Base-by-base conservation (phyloP, 306 rosid species). In the Inga oerstediana region DNA sequence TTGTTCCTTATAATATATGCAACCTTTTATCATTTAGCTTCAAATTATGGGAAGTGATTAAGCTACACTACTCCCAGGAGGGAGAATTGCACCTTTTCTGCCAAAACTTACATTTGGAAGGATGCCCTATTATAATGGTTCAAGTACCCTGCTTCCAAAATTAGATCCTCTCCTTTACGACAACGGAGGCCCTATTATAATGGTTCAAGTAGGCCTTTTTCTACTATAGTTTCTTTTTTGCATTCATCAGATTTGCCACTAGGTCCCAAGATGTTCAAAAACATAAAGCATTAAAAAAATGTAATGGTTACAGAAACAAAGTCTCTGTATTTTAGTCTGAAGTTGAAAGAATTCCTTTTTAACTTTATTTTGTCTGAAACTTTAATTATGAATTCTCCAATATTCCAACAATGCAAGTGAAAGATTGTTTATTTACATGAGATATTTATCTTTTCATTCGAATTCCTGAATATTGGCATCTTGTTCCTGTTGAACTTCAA, bases 151-250 rank as follows among this genome's bases (percentile, higher is more conserved):
- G n/a, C n/a, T n/a, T n/a, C n/a, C n/a, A n/a, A n/a, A n/a, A n/a
- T n/a, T n/a, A n/a, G n/a, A n/a, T n/a, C n/a, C n/a, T n/a, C n/a
- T n/a, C n/a, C n/a, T n/a, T n/a, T n/a, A n/a, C n/a, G n/a, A n/a
- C n/a, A n/a, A n/a, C n/a, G n/a, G n/a, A n/a, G n/a, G 99, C 70
- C 97, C 98, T 72, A 85, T 95, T 56, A 86, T 95, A 89, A 95
- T 95, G 98, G 94, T 93, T 85, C 99, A 95, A 93, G 98, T 95
- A 76, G 75, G n/a, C n/a, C n/a, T n/a, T n/a, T n/a, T n/a, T n/a
- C n/a, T n/a, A n/a, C n/a, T n/a, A n/a, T n/a, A n/a, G n/a, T n/a
- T n/a, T n/a, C n/a, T n/a, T n/a, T n/a, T n/a, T n/a, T n/a, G n/a
- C n/a, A n/a, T n/a, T n/a, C n/a, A n/a, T n/a, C n/a, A n/a, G n/a